phyloP scores from a whole-genome alignment of 148 eudicot species.

The Camellia lanceoleosa region DNA sequence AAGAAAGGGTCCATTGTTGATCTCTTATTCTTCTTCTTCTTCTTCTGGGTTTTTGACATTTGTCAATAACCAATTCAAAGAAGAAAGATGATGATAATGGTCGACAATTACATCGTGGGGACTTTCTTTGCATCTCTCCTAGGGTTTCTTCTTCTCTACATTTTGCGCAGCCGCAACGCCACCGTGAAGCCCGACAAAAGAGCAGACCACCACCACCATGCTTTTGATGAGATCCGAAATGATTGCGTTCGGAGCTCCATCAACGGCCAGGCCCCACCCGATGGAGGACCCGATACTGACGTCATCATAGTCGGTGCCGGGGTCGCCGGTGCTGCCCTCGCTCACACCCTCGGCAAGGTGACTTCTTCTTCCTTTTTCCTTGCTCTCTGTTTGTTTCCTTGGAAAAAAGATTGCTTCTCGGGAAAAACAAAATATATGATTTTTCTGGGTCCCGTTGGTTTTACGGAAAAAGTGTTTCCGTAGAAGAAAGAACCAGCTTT shows the following conservation, averaged over 20 bases:
- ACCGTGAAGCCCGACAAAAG: slow-evolving; percentile 1
- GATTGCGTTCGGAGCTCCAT: slow-evolving; percentile 36
- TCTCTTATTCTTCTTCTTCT: not conserved
- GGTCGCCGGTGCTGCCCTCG: slow-evolving; percentile 80
- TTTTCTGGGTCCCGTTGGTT: not conserved
- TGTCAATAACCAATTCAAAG: not conserved
- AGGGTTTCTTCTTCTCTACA: slow-evolving; percentile 35
- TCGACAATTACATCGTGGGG: slow-evolving; percentile 31
- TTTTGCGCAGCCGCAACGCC: slow-evolving; percentile 16
- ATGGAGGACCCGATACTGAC: slow-evolving; percentile 25
- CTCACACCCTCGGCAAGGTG: slow-evolving; percentile 70
- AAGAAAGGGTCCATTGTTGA: not conserved
- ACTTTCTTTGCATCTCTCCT: slow-evolving; percentile 31
- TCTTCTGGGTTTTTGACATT: too few species aligned
- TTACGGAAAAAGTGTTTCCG: not conserved
- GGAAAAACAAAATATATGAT: not conserved
- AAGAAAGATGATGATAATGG: slow-evolving; percentile 11
- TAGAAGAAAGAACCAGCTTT: not conserved
- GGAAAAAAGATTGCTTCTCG: not conserved
- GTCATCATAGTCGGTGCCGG: slow-evolving; percentile 80
- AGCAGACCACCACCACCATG: not conserved
- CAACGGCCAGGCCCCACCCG: not conserved
- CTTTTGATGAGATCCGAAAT: slow-evolving; percentile 13
- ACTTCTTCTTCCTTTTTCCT: not conserved
- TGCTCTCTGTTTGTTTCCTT: not conserved